phyloP scores from a whole-genome alignment of 2,329 filamentous ascomycete species.

The Didymella lethalis region DNA sequence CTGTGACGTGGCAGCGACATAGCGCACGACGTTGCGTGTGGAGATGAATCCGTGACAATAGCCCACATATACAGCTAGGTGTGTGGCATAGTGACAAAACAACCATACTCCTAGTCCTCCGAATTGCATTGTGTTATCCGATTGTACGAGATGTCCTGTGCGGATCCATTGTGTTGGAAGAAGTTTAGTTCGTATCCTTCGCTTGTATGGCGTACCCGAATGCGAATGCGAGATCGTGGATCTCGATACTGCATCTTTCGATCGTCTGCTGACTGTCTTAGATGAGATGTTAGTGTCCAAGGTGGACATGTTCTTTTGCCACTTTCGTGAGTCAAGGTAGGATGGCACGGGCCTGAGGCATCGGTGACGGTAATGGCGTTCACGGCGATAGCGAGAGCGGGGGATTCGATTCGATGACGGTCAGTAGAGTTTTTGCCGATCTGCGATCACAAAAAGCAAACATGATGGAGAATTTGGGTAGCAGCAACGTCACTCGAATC shows the following conservation, averaged over 20 bases:
- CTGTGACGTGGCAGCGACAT: not conserved
- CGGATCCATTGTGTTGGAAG: not conserved
- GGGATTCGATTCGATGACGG: not conserved
- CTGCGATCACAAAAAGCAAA: not conserved
- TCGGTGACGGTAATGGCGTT: not conserved
- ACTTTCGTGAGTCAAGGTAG: not conserved
- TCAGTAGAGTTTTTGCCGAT: not conserved
- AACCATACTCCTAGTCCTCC: not conserved
- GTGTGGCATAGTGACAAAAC: not conserved
- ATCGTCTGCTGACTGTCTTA: not conserved
- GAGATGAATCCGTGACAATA: not conserved
- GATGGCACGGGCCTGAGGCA: not conserved
- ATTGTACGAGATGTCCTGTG: not conserved
- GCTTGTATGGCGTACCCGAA: constrained; percentile 4
- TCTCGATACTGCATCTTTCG: constrained; percentile 8
- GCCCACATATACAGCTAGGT: not conserved
- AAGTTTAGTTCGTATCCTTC: constrained; percentile 4
- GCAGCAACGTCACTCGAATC: not conserved
- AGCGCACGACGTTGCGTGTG: not conserved
- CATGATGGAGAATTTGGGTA: not conserved
- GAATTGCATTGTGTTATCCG: not conserved
- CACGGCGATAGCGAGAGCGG: not conserved
- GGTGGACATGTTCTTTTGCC: not conserved
- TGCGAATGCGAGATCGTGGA: not conserved
- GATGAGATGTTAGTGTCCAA: not conserved